Base-by-base conservation (phyloP, 2,329 filamentous ascomycete species). In the Xylariaceae sp. region DNA sequence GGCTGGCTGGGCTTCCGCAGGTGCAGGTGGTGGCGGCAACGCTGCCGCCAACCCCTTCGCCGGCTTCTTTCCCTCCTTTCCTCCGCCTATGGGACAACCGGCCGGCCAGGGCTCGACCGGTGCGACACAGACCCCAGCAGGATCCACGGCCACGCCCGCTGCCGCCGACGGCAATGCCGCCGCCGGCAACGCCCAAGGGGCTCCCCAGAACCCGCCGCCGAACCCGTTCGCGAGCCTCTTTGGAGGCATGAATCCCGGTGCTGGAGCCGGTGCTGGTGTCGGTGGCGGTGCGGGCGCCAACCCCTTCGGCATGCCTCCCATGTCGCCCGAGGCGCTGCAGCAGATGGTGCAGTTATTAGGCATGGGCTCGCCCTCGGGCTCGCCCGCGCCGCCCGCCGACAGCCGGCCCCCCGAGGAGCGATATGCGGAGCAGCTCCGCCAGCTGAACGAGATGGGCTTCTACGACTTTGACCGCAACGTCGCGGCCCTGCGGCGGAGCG, bases 381-480 rank as follows among this genome's bases (percentile, higher is more conserved):
- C 54, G 3, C 58, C 56, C 14, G 56, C 72, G 2, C 59, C 72
- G 10, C 83, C 87, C 5, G 61, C 72, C 3, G 92, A 98, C 61
- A 94, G 72, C 52, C 75, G 90, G 42, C 89, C 92, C 4, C 90
- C 92, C 0, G 92, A 98, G 67, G 92, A 96, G 61, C 71, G 86
- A 38, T 98, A 94, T 50, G 88, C 84, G 3, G 80, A 85, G 19
- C 90, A 98, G 61, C 68, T 98, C 31, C 72, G 87, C 39, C 65
- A 96, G 63, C 65, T 98, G 42, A 98, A 98, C 58, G 92, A 96
- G 46, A 98, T 98, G 92, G 92, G 92, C 3, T 98, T 98, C 63
- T 94, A 79, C 56, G 89, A 98, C 55, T 98, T 96, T 53, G 90
- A 98, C 33, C 69, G 84, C 47, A 98, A 98, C 49, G 77, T 98